A percentile compares a stretch with the other conserved stretches of the same genome.
phyloP scores from a whole-genome alignment of 352 stramenopile genomes.

The Pythium myriotylum region DNA sequence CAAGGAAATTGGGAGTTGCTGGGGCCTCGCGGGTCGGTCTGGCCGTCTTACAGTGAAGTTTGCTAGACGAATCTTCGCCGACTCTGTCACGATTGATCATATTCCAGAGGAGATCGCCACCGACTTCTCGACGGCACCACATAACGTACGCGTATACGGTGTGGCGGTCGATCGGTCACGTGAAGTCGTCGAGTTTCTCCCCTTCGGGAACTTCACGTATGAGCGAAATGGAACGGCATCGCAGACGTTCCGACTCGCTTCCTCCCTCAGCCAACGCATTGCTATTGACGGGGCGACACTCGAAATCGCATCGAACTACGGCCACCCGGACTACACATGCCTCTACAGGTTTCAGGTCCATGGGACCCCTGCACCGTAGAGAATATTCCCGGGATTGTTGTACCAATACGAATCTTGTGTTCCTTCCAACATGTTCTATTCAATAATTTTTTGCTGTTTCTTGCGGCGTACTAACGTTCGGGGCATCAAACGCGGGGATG shows the following conservation, averaged over 20 bases:
- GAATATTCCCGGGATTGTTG: not conserved
- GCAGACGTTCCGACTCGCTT: constrained; percentile 70
- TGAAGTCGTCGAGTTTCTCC: constrained; percentile 50
- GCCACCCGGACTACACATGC: constrained; percentile 86
- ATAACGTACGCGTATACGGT: constrained; percentile 65
- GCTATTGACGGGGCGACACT: constrained; percentile 72
- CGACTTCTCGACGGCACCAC: constrained; percentile 71
- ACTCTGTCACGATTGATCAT: constrained; percentile 80
- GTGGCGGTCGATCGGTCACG: constrained; percentile 43
- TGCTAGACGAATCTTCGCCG: constrained; percentile 56
- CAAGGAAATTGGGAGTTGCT: constrained; percentile 86
- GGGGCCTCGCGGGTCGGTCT: constrained; percentile 53
- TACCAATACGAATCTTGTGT: constrained; percentile 10
- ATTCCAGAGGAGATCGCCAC: constrained; percentile 68
- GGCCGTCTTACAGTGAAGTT: constrained; percentile 83
- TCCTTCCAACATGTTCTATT: too few species aligned
- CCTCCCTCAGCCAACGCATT: constrained; percentile 42
- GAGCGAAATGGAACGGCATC: constrained; percentile 44
- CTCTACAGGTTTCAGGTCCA: constrained; percentile 90
- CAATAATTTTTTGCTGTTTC: too few species aligned
- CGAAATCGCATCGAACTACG: constrained; percentile 83
- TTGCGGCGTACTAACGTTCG: too few species aligned
- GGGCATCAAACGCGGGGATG: too few species aligned
- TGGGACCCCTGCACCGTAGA: constrained; percentile 32
- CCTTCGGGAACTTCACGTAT: constrained; percentile 82